A percentile compares a stretch with the other conserved stretches of the same genome.
Evolutionary conservation across 1,284 basidiomycete genomes (phyloP).

Genomic region (Leccinum pachyderme): DNA sequence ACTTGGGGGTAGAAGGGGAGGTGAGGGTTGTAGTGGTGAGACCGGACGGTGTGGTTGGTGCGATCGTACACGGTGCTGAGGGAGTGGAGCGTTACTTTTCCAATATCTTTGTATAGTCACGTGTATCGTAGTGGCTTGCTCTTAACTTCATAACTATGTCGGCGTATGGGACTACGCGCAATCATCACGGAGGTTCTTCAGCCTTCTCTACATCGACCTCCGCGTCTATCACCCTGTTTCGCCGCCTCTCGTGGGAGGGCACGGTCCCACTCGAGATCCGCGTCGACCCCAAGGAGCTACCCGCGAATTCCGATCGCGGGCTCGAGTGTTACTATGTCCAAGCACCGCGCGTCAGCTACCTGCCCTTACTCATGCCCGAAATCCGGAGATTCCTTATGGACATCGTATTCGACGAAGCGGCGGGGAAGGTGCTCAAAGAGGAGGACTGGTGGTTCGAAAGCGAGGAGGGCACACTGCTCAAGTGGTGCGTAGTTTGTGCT

Average conservation of each 20-base stretch:
- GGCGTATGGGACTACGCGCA: conserved; percentile 48
- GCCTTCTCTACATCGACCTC: conserved; percentile 24
- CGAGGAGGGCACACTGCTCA: conserved; percentile 66
- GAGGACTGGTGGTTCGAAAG: conserved; percentile 96
- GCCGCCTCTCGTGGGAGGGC: conserved; percentile 41
- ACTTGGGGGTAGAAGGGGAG: conserved; percentile 8
- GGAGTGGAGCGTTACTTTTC: conserved; percentile 32
- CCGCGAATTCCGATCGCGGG: conserved; percentile 72
- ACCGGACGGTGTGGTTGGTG: conserved; percentile 28
- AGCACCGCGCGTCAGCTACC: conserved; percentile 71
- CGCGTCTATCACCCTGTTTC: conserved; percentile 64
- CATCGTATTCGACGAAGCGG: conserved; percentile 83
- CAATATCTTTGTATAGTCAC: background rate
- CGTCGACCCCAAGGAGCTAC: conserved; percentile 64
- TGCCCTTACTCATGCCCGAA: conserved; percentile 86
- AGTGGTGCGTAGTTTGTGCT: conserved; percentile 61
- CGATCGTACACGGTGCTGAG: conserved; percentile 27
- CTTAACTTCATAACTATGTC: conserved; percentile 31
- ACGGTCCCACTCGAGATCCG: conserved; percentile 83
- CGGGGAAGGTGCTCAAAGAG: conserved; percentile 69
- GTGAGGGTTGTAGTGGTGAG: background rate
- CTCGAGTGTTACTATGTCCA: conserved; percentile 83
- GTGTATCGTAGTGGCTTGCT: background rate
- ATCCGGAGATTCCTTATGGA: conserved; percentile 84
- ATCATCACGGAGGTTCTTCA: conserved; percentile 44